phyloP scores from a whole-genome alignment of 2,329 filamentous ascomycete species.

The Ceratocystis cacaofunesta region DNA sequence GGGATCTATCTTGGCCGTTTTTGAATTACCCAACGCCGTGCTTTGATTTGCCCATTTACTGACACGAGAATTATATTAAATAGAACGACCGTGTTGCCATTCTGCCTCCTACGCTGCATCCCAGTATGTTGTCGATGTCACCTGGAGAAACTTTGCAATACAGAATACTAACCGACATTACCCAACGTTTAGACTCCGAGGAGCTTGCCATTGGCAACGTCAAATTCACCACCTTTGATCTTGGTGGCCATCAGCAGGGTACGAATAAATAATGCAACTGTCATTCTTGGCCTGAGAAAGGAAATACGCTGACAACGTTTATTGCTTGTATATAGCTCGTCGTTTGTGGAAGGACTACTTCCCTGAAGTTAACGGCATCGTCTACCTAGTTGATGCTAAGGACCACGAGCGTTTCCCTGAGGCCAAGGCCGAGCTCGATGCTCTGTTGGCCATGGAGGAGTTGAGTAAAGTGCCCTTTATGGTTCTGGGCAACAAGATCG shows the following conservation, averaged over 20 bases:
- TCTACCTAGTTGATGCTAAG: constrained; percentile 96
- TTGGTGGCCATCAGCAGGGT: constrained; percentile 89
- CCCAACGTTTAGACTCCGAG: constrained; percentile 52
- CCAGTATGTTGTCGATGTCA: constrained; percentile 45
- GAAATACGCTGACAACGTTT: constrained; percentile 13
- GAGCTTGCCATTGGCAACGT: constrained; percentile 87
- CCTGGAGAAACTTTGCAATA: background rate
- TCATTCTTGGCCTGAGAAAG: background rate
- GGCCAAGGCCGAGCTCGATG: constrained; percentile 93
- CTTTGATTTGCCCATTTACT: background rate
- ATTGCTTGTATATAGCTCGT: constrained; percentile 42
- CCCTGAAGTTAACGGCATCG: constrained; percentile 88
- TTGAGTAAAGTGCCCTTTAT: constrained; percentile 90
- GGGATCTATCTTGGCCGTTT: background rate
- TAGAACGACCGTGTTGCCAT: constrained; percentile 88
- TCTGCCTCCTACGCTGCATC: constrained; percentile 79
- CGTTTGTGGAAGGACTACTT: constrained; percentile 96
- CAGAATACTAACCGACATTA: background rate
- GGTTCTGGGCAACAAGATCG: constrained; percentile 97
- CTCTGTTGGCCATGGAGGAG: constrained; percentile 91
- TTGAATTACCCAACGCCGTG: background rate
- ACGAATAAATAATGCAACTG: constrained; percentile 21
- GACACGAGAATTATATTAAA: background rate
- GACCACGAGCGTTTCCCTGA: constrained; percentile 89
- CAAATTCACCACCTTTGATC: constrained; percentile 86